Conservation (phyloP, 140 eudicot species). For the Oenanthe javanica region DNA sequence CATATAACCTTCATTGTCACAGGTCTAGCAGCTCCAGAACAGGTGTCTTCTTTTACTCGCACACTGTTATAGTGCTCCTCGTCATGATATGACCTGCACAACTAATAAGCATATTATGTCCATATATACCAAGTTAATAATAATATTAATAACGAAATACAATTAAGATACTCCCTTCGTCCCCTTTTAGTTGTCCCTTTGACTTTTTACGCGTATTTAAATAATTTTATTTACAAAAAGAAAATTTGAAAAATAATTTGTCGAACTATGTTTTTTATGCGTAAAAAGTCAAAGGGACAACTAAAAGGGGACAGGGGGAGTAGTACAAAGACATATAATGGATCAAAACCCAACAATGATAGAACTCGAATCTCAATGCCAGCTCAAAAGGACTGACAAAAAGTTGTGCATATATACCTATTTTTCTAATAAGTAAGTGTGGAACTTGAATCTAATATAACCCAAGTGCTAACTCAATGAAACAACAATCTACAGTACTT, state of each 20-base stretch:
- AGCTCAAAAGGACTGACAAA: not conserved
- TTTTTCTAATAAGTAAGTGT: not conserved
- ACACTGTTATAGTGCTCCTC: constrained; percentile 93
- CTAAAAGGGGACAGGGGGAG: no score
- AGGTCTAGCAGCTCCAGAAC: constrained; percentile 77
- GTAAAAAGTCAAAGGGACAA: no score
- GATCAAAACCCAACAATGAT: not conserved
- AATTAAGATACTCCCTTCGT: not conserved
- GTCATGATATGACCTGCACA: constrained; percentile 88
- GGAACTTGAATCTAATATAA: not conserved
- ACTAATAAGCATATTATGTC: constrained; percentile 11
- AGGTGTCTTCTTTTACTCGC: constrained; percentile 69
- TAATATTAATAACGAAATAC: not conserved
- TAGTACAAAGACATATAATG: not conserved
- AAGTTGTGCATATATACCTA: not conserved
- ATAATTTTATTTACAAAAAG: no score
- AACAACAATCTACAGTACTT: not conserved
- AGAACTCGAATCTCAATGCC: not conserved
- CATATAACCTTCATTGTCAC: constrained; percentile 59
- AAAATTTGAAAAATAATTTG: no score
- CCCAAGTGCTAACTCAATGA: not conserved
- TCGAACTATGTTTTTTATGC: no score
- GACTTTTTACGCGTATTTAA: no score
- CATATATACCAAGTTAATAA: not conserved
- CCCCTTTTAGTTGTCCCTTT: no score